phyloP scores from a whole-genome alignment of 2,329 filamentous ascomycete species.

The Alternaria hordeiaustralica region DNA sequence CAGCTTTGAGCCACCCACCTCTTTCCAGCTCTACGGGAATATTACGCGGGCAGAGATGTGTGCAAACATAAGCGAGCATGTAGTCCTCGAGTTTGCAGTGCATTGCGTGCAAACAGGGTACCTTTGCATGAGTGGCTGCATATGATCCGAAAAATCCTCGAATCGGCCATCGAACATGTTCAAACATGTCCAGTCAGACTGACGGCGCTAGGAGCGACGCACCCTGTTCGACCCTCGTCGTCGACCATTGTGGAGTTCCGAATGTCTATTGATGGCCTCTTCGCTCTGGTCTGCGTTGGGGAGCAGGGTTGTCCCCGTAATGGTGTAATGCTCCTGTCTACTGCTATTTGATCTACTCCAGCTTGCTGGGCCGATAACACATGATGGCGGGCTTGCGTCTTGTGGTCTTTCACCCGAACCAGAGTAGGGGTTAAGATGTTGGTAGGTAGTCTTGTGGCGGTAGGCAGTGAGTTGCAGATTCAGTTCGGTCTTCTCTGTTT shows the following conservation, averaged over 20 bases:
- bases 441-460: background rate
- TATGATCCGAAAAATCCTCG: background rate
- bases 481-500: background rate
- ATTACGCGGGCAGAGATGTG: background rate
- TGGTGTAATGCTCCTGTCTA: background rate
- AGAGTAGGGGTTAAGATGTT: background rate
- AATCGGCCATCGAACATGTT: background rate
- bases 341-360: background rate
- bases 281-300: background rate
- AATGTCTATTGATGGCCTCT: background rate
- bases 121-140: background rate
- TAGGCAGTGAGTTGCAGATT: background rate
- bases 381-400: background rate
- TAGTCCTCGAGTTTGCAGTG: background rate
- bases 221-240: background rate
- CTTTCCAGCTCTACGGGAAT: background rate
- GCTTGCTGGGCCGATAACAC: background rate
- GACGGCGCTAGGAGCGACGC: background rate
- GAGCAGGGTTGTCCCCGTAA: background rate
- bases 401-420: background rate
- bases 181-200: background rate
- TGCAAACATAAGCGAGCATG: background rate
- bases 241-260: background rate
- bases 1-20: background rate
- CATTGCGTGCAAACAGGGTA: background rate